Conservation (phyloP, 2,329 filamentous ascomycete species). For the Scleromitrula shiraiana region DNA sequence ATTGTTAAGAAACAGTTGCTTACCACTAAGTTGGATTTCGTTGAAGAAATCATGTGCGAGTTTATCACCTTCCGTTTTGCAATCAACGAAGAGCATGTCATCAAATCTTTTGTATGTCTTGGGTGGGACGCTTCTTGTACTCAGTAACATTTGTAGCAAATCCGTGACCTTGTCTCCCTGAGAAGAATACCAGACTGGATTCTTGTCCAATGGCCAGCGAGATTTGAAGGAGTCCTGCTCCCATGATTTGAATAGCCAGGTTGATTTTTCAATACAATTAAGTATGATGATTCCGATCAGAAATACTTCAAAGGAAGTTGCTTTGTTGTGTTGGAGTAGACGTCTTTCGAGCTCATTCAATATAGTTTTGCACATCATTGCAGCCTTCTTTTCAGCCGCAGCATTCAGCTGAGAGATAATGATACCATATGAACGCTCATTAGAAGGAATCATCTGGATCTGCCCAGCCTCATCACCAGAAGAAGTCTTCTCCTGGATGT, state of each 20-base stretch:
- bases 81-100: slow-evolving; percentile 33
- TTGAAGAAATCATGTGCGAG: slow-evolving; percentile 45
- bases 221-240: slow-evolving; percentile 45
- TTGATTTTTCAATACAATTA: slow-evolving; percentile 59
- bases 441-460: slow-evolving; percentile 15
- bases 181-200: slow-evolving; percentile 47
- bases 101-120: slow-evolving; percentile 35
- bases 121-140: slow-evolving; percentile 52
- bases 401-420: slow-evolving; percentile 58
- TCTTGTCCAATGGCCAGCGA: slow-evolving; percentile 53
- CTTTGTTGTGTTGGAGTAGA: slow-evolving; percentile 52
- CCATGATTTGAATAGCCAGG: slow-evolving; percentile 62
- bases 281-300: slow-evolving; percentile 54
- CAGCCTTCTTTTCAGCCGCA: slow-evolving; percentile 55
- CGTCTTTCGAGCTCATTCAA: slow-evolving; percentile 53
- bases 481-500: slow-evolving; percentile 21
- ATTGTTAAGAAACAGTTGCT: slow-evolving; percentile 27
- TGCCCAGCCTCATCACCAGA: slow-evolving; percentile 17
- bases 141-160: slow-evolving; percentile 52
- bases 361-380: slow-evolving; percentile 48
- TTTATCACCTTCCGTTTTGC: slow-evolving; percentile 34
- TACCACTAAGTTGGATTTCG: slow-evolving; percentile 49
- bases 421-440: slow-evolving; percentile 40
- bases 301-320: slow-evolving; percentile 53
- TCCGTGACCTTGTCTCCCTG: slow-evolving; percentile 52